Conservation (phyloP, 1,284 basidiomycete species). For the Entoloma clypeatum region DNA sequence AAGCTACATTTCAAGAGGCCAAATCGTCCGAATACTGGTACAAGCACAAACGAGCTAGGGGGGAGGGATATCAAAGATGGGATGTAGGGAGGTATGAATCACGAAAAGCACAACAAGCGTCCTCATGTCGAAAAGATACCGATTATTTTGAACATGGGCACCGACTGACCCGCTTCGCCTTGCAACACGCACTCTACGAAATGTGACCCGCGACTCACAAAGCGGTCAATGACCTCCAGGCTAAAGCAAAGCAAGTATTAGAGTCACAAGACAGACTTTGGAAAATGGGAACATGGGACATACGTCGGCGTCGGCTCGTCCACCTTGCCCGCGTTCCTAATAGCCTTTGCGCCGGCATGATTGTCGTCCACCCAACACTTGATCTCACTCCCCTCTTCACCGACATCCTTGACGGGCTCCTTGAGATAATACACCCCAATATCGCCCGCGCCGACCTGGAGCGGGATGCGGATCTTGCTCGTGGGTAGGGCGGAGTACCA, state of each 20-base stretch:
- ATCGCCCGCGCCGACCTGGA: conserved; percentile 73
- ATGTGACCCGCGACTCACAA: conserved; percentile 74
- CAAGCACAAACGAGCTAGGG: too few relatives aligned
- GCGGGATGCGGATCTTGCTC: conserved; percentile 72
- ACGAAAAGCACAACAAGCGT: too few relatives aligned
- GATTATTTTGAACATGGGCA: conserved; percentile 80
- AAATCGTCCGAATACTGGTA: too few relatives aligned
- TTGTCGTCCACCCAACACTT: conserved; percentile 90
- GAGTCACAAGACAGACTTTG: background rate
- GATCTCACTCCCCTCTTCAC: conserved; percentile 59
- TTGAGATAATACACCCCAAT: conserved; percentile 75
- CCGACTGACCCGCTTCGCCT: conserved; percentile 74
- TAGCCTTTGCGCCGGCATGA: conserved; percentile 52
- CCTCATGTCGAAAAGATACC: conserved; percentile 76
- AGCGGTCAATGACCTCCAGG: conserved; percentile 74
- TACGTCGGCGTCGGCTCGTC: conserved; percentile 50
- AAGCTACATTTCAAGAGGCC: too few relatives aligned
- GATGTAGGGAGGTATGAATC: too few relatives aligned
- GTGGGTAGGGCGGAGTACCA: conserved; percentile 83
- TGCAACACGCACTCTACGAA: conserved; percentile 80
- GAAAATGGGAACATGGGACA: conserved; percentile 29
- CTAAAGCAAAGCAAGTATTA: conserved; percentile 38
- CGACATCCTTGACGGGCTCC: conserved; percentile 52
- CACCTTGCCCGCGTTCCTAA: conserved; percentile 60
- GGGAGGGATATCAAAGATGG: too few relatives aligned